Evolutionary conservation across 2,329 filamentous ascomycete species (phyloP).

Genomic region (Sphaerulina musiva): DNA sequence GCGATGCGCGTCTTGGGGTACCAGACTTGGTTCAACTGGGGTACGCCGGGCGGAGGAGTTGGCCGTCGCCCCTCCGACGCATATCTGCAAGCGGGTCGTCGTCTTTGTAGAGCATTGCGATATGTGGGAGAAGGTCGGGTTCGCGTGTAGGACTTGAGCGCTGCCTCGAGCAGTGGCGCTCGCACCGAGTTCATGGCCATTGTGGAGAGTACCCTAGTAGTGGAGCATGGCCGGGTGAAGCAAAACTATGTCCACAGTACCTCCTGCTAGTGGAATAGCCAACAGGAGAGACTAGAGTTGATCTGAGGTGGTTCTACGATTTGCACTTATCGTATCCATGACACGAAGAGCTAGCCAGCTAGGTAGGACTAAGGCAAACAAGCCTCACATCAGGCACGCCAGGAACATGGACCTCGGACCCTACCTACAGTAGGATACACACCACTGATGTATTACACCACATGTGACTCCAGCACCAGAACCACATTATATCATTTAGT

Average conservation of each 20-base stretch:
- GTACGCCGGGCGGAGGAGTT: conserved; percentile 26
- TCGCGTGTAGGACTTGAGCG: conserved; percentile 20
- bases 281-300: too few species aligned
- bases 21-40: conserved; percentile 34
- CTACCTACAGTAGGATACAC: too few species aligned
- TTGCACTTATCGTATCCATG: background rate
- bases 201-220: too few species aligned
- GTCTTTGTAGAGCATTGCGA: conserved; percentile 20
- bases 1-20: conserved; percentile 40
- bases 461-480: too few species aligned
- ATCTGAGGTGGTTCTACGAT: too few species aligned
- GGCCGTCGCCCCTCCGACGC: conserved; percentile 23
- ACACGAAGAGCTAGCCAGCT: background rate
- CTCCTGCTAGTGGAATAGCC: background rate
- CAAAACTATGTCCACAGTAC: background rate
- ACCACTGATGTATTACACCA: too few species aligned
- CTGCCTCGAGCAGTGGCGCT: conserved; percentile 22
- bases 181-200: conserved; percentile 20
- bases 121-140: conserved; percentile 18
- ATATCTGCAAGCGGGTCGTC: conserved; percentile 22
- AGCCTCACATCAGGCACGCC: too few species aligned
- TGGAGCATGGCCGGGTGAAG: background rate
- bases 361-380: too few species aligned
- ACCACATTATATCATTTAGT: background rate
- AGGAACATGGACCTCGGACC: too few species aligned